Evolutionary conservation across 192 early-diverging fungal species (phyloP).

Genomic region (Thamnidium elegans): DNA sequence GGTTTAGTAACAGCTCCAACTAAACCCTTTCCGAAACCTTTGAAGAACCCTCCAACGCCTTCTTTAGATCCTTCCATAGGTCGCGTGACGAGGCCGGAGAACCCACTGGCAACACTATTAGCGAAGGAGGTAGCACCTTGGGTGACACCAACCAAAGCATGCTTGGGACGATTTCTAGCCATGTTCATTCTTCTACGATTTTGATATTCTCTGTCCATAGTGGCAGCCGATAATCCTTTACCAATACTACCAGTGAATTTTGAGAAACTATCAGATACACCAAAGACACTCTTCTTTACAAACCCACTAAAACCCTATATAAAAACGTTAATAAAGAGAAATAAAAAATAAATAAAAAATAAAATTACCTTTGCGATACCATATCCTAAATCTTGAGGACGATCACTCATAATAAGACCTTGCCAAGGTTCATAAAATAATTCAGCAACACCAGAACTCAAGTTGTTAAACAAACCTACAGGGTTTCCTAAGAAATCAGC

Average conservation of each 20-base stretch:
- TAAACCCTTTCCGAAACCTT: constrained; percentile 90
- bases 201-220: constrained; percentile 90
- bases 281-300: constrained; percentile 93
- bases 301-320: constrained; percentile 69
- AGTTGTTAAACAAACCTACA: constrained; percentile 93
- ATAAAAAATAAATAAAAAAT: background rate
- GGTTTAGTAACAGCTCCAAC: constrained; percentile 97
- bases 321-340: background rate
- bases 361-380: constrained; percentile 79
- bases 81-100: constrained; percentile 83
- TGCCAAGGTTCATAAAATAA: constrained; percentile 98
- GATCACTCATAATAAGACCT: constrained; percentile 92
- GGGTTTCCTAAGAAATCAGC: constrained; percentile 98
- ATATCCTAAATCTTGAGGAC: constrained; percentile 91
- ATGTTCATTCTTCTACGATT: constrained; percentile 74
- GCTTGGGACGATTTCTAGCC: constrained; percentile 84
- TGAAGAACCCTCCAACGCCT: constrained; percentile 92
- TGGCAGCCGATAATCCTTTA: constrained; percentile 94
- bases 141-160: constrained; percentile 85
- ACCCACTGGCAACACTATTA: constrained; percentile 77
- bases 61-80: constrained; percentile 87
- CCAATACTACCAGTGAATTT: constrained; percentile 95
- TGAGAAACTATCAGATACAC: constrained; percentile 90
- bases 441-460: constrained; percentile 91
- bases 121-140: constrained; percentile 84